These are phyloP conservation scores for Myxozyma vanderwaltii DNA, from an alignment of 805 yeast species.

Conservation along the genomic window DNA sequence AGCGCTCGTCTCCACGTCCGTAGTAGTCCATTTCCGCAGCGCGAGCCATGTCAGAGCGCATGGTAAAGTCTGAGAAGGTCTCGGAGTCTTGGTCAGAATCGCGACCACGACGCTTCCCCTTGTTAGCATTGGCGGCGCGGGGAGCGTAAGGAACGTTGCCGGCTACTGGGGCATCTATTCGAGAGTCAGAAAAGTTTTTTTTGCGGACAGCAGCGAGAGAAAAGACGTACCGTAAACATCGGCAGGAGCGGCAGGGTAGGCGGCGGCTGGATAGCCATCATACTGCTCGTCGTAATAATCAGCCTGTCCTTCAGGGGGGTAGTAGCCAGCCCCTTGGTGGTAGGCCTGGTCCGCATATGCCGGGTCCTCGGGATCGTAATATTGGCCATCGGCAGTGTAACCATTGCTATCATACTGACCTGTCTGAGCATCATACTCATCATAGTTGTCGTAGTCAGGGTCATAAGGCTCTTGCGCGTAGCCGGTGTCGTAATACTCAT, in stretches of 20 bases:
- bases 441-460: constrained; percentile 43
- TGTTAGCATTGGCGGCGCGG: constrained; percentile 11
- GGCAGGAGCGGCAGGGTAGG: constrained; percentile 47
- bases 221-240: constrained; percentile 46
- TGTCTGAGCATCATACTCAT: constrained; percentile 45
- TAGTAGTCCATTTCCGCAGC: constrained; percentile 46
- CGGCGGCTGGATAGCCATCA: constrained; percentile 45
- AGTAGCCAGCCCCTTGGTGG: constrained; percentile 36
- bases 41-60: constrained; percentile 46
- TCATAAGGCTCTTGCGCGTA: constrained; percentile 27
- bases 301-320: constrained; percentile 28
- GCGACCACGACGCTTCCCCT: constrained; percentile 35
- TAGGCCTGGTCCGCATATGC: constrained; percentile 15
- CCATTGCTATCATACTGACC: constrained; percentile 44
- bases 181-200: not conserved
- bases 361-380: constrained; percentile 41
- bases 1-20: constrained; percentile 42
- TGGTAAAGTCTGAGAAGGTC: constrained; percentile 48
- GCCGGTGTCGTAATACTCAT: constrained; percentile 37
- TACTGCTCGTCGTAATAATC: constrained; percentile 35
- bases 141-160: constrained; percentile 29
- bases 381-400: constrained; percentile 45
- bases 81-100: constrained; percentile 44
- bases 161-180: constrained; percentile 43
- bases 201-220: not conserved